Conservation (phyloP, 2,329 filamentous ascomycete genomes). For the Colletotrichum chrysophilum region DNA sequence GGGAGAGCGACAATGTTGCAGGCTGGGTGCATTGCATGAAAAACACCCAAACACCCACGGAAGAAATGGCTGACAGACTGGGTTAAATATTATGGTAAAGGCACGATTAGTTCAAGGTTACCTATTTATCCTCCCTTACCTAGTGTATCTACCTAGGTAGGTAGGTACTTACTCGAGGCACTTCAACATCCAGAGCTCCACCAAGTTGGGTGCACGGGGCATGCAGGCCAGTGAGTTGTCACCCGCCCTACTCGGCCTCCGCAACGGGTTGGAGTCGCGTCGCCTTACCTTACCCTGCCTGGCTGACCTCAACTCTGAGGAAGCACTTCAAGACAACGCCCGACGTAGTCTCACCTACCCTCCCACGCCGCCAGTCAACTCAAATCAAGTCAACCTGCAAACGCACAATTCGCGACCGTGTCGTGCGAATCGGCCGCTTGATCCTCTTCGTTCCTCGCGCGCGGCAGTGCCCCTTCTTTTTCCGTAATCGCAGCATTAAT, state of each 20-base stretch:
- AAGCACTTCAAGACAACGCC: not conserved
- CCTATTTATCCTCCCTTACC: not conserved
- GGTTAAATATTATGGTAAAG: not conserved
- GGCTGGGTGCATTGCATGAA: not conserved
- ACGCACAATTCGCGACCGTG: not conserved
- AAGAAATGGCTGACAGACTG: not conserved
- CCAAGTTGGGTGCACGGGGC: not conserved
- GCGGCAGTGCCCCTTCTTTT: constrained; percentile 1
- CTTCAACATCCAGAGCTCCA: not conserved
- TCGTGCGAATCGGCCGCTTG: not conserved
- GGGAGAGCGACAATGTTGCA: not conserved
- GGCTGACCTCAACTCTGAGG: not conserved
- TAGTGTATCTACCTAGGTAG: not conserved
- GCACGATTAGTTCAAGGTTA: not conserved
- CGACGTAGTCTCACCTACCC: not conserved
- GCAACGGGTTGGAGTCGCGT: not conserved
- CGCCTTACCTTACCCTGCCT: not conserved
- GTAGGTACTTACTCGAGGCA: not conserved
- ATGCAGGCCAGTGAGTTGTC: not conserved
- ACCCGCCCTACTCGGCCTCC: not conserved
- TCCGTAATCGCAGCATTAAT: not conserved
- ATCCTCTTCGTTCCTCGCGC: not conserved
- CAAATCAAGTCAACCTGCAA: not conserved
- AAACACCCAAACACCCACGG: not conserved
- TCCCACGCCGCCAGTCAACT: not conserved